These are phyloP conservation scores for Sphagnum magellanicum DNA, from an alignment of 228 moss, liverwort and hornwort genomes.

Conservation along the genomic window DNA sequence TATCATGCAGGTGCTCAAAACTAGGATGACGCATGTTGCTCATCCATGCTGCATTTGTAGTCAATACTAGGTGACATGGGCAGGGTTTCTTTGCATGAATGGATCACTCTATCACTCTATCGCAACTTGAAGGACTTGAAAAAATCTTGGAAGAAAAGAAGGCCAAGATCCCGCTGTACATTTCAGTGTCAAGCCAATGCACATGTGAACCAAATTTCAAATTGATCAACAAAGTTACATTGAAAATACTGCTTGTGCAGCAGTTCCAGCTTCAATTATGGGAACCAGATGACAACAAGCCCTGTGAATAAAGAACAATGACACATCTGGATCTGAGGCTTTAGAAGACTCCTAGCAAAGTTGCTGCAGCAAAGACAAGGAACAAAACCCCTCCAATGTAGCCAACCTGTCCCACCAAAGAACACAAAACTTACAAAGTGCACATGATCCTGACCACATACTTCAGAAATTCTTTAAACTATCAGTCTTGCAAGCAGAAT, in stretches of 20 bases:
- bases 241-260: background rate
- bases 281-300: background rate
- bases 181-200: background rate
- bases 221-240: background rate
- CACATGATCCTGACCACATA: background rate
- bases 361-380: constrained; percentile 81
- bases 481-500: background rate
- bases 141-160: too few species aligned
- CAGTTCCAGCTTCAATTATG: background rate
- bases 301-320: background rate
- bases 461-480: background rate
- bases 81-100: too few species aligned
- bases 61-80: too few species aligned
- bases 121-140: too few species aligned
- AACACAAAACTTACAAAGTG: background rate
- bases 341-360: constrained; percentile 79
- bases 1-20: too few species aligned
- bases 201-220: background rate
- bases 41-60: too few species aligned
- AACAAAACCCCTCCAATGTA: constrained; percentile 87
- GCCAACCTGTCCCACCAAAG: constrained; percentile 44
- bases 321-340: background rate
- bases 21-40: too few species aligned
- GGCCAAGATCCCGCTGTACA: too few species aligned
- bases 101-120: too few species aligned